Percentiles rank a stretch among this genome's conserved stretches.
These are phyloP conservation scores for Pseudozyma hubeiensis DNA, from an alignment of 1,284 basidiomycete species.

Conservation along the genomic window DNA sequence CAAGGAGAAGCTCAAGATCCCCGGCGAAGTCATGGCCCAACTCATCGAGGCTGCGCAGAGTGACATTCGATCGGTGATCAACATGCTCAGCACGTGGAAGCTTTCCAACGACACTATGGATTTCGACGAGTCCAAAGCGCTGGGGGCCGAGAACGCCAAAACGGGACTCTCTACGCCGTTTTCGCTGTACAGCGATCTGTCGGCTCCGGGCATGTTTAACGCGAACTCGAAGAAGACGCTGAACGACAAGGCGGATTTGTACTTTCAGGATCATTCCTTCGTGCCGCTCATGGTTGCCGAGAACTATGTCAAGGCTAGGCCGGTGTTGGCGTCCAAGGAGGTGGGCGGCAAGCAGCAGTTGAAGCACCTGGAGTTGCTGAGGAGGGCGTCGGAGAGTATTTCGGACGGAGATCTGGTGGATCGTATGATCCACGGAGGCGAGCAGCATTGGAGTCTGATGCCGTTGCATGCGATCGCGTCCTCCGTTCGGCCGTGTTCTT, in stretches of 20 bases:
- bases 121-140: slow-evolving; percentile 79
- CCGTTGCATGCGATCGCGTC: slow-evolving; percentile 92
- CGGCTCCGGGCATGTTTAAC: slow-evolving; percentile 90
- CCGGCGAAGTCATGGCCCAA: slow-evolving; percentile 89
- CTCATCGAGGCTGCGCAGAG: slow-evolving; percentile 88
- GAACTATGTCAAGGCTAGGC: slow-evolving; percentile 75
- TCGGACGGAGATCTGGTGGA: slow-evolving; percentile 97
- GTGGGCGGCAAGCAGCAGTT: slow-evolving; percentile 70
- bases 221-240: slow-evolving; percentile 82
- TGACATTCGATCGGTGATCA: slow-evolving; percentile 94
- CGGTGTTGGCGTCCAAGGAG: slow-evolving; percentile 70
- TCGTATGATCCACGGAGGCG: slow-evolving; percentile 82
- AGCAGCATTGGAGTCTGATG: slow-evolving; percentile 96
- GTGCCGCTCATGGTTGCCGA: slow-evolving; percentile 87
- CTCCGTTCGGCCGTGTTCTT: slow-evolving; percentile 74
- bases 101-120: slow-evolving; percentile 56
- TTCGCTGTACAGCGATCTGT: slow-evolving; percentile 73
- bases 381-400: slow-evolving; percentile 84
- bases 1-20: slow-evolving; percentile 81
- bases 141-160: slow-evolving; percentile 89
- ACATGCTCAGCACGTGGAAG: slow-evolving; percentile 97
- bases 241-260: slow-evolving; percentile 91
- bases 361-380: slow-evolving; percentile 78
- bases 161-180: slow-evolving; percentile 77
- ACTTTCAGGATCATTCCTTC: slow-evolving; percentile 95